Conservation (phyloP, 257 asterid species). For the Capsicum pubescens region DNA sequence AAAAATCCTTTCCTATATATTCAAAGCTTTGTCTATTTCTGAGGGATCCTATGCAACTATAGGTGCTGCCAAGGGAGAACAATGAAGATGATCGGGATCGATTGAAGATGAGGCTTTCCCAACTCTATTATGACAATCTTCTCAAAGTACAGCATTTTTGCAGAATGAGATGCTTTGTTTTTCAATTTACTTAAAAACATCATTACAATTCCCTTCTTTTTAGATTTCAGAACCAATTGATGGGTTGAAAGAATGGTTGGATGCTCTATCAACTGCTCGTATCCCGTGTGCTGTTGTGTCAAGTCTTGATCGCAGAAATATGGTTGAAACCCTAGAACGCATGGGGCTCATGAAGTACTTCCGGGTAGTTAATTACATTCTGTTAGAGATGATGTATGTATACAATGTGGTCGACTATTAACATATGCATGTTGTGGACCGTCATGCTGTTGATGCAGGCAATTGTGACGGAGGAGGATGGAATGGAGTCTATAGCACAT, state of each 20-base stretch:
- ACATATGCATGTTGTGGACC: conserved; percentile 27
- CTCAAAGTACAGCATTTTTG: conserved; percentile 53
- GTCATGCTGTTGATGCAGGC: conserved; percentile 61
- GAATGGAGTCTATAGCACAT: conserved; percentile 96
- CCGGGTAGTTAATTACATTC: conserved; percentile 56
- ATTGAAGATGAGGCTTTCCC: conserved; percentile 74
- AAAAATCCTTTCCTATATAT: background rate
- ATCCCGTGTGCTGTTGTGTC: conserved; percentile 98
- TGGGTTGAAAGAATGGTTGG: conserved; percentile 95
- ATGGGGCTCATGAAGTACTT: conserved; percentile 85
- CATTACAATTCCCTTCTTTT: conserved; percentile 25
- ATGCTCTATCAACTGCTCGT: conserved; percentile 82
- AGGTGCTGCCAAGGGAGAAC: conserved; percentile 74
- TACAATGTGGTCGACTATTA: background rate
- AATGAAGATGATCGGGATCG: conserved; percentile 63
- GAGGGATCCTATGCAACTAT: conserved; percentile 31
- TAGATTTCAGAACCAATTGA: conserved; percentile 84
- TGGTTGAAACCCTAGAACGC: conserved; percentile 75
- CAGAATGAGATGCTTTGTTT: conserved; percentile 13
- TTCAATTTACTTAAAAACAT: background rate
- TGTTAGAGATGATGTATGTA: background rate
- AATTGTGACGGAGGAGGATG: conserved; percentile 89
- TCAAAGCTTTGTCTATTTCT: background rate
- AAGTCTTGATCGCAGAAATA: conserved; percentile 76
- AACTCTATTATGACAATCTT: conserved; percentile 74